Evolutionary conservation across 495 filamentous ascomycete species (phyloP).

Genomic region (Neurospora sp.): DNA sequence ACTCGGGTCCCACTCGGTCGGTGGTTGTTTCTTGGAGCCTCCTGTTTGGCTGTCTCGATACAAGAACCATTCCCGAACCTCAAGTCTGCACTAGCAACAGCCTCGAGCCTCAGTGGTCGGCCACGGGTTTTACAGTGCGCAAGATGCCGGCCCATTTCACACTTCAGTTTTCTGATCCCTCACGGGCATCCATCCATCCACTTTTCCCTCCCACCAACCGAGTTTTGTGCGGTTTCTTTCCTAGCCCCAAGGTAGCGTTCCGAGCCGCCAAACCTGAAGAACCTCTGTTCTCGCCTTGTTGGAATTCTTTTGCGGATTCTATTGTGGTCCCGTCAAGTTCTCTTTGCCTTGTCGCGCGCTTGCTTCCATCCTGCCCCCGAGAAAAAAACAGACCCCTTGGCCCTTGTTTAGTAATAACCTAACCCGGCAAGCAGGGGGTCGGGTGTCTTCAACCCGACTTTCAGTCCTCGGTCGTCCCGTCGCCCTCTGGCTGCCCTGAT

Average conservation of each 20-base stretch:
- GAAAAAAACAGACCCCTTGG: background rate
- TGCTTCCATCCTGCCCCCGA: background rate
- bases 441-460: background rate
- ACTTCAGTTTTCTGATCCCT: background rate
- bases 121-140: background rate
- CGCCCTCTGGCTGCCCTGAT: background rate
- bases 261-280: background rate
- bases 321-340: background rate
- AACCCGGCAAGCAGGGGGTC: background rate
- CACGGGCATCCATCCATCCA: background rate
- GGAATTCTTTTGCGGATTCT: background rate
- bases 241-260: background rate
- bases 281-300: background rate
- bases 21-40: background rate
- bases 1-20: background rate
- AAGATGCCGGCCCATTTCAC: background rate
- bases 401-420: background rate
- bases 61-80: background rate
- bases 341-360: background rate
- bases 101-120: background rate
- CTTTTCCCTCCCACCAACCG: background rate
- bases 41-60: background rate
- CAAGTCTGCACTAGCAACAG: background rate
- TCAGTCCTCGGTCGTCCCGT: background rate
- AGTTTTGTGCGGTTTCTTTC: background rate